Conservation (phyloP, 495 filamentous ascomycete species). For the Lindgomyces ingoldianus region DNA sequence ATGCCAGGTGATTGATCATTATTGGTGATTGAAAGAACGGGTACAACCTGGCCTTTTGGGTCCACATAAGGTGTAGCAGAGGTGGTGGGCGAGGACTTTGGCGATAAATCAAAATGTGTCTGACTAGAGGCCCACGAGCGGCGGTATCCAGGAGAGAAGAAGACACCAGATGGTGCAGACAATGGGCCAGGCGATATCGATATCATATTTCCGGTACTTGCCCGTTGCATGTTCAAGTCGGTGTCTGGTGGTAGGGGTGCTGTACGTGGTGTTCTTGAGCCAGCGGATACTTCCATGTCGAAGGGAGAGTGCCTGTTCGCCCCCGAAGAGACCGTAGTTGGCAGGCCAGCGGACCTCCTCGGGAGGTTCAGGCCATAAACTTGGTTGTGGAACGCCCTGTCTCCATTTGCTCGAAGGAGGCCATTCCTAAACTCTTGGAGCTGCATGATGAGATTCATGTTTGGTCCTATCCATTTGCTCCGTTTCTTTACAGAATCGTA, state of each 20-base stretch:
- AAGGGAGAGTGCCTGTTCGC: conserved; percentile 32
- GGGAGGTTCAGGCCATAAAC: conserved; percentile 22
- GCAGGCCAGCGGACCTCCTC: conserved; percentile 30
- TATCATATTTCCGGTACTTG: conserved; percentile 41
- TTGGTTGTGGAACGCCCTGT: conserved; percentile 23
- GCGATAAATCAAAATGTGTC: conserved; percentile 33
- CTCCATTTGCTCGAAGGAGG: conserved; percentile 50
- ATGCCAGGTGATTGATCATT: conserved; percentile 8
- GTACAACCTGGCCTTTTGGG: conserved; percentile 35
- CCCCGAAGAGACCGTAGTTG: conserved; percentile 20
- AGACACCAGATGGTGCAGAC: conserved; percentile 24
- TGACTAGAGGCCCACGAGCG: conserved; percentile 37
- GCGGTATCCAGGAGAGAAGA: conserved; percentile 35
- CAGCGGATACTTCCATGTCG: conserved; percentile 18
- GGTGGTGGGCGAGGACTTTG: conserved; percentile 8
- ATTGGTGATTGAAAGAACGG: conserved; percentile 31
- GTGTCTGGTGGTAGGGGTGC: conserved; percentile 37
- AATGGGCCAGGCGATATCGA: conserved; percentile 34
- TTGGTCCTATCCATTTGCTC: conserved; percentile 95
- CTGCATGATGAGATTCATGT: conserved; percentile 98
- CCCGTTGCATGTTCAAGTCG: conserved; percentile 34
- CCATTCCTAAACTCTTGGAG: conserved; percentile 87
- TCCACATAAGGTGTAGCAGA: conserved; percentile 32
- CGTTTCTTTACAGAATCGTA: conserved; percentile 87
- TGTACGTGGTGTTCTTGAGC: conserved; percentile 34